Base-by-base conservation (phyloP, 768 basidiomycete genomes). In the Kockovaella imperatae region DNA sequence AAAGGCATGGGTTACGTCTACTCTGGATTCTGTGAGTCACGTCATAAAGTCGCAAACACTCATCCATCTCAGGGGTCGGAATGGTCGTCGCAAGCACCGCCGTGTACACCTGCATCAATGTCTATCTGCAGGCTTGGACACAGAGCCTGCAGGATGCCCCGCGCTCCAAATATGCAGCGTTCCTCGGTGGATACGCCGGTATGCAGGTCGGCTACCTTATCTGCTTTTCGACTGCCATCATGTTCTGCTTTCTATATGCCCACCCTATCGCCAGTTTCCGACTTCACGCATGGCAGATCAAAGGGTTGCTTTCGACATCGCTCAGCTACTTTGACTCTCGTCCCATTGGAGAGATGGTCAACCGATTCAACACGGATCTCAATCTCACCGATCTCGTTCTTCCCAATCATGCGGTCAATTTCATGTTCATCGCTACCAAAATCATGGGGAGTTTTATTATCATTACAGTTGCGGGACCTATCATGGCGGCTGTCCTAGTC, bases 301-400 rank as follows among this genome's bases (percentile, higher is more conserved):
- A 18, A 3, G 54, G 54, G 10, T 17, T 56, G 24, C 48, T 54
- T 7, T 5, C 13, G 52, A 49, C 50, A 8, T 29, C 25, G 2
- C 29, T 56, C 17, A 32, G 29, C 5, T 56, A 35, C 31, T 51
- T 52, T 26, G 50, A 52, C 10, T 26, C 20, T 6, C 28, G 41
- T 18, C 15, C 26, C 18, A 21, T 43, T 10, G 54, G 54, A n/a
- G 35, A 56, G 41, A 47, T 56, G 31, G 34, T 56, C 23, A 56
- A 56, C 35, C 49, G 54, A n/a, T 56, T 56, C 46, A 56, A 56
- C 20, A 38, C 50, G 8, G 54, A 56, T 36, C 45, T 56, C 20
- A 47, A 43, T 29, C 44, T 32, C 3, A 47, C 48, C 36, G 54
- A 56, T 26, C 34, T 54, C 23, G 15, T 45, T 28, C 40, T 54